Evolutionary conservation across 2,329 filamentous ascomycete species (phyloP).

Genomic region (Grosmannia serpens): DNA sequence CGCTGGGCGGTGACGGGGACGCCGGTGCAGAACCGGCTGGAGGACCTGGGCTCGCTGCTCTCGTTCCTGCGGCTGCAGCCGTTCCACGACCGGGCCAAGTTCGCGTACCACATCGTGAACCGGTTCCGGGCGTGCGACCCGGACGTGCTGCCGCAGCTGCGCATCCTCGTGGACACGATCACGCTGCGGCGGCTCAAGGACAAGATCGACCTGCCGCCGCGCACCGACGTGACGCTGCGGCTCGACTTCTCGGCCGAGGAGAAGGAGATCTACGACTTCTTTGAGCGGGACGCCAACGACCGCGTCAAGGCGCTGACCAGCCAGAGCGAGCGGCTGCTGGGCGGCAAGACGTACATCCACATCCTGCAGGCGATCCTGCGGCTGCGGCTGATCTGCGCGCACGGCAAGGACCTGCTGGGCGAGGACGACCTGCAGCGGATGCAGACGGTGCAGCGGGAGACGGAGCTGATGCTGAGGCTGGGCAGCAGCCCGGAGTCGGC

Average conservation of each 20-base stretch:
- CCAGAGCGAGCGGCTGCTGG: conserved; percentile 53
- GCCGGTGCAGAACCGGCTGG: conserved; percentile 85
- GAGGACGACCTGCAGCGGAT: conserved; percentile 64
- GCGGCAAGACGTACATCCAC: conserved; percentile 83
- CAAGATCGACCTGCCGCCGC: conserved; percentile 68
- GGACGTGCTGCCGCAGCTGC: conserved; percentile 71
- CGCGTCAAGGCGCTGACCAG: conserved; percentile 66
- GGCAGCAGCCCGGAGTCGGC: conserved; percentile 75
- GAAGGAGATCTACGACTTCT: conserved; percentile 68
- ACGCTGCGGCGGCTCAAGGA: conserved; percentile 87
- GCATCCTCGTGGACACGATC: conserved; percentile 86
- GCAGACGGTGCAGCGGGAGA: conserved; percentile 54
- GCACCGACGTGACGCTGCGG: conserved; percentile 59
- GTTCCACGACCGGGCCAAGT: conserved; percentile 68
- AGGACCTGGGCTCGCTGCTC: conserved; percentile 78
- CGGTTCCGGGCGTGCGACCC: conserved; percentile 83
- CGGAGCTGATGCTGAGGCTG: conserved; percentile 69
- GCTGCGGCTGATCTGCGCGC: conserved; percentile 80
- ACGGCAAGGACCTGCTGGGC: conserved; percentile 82
- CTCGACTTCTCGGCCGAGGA: conserved; percentile 71
- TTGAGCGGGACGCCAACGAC: conserved; percentile 68
- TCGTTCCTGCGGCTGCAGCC: conserved; percentile 76
- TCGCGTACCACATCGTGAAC: conserved; percentile 66
- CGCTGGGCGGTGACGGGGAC: conserved; percentile 98
- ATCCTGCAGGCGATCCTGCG: conserved; percentile 86